A percentile compares a stretch with the other conserved stretches of the same genome.
Evolutionary conservation across 345 rosid genomes (phyloP).

Genomic region (Turritis glabra): DNA sequence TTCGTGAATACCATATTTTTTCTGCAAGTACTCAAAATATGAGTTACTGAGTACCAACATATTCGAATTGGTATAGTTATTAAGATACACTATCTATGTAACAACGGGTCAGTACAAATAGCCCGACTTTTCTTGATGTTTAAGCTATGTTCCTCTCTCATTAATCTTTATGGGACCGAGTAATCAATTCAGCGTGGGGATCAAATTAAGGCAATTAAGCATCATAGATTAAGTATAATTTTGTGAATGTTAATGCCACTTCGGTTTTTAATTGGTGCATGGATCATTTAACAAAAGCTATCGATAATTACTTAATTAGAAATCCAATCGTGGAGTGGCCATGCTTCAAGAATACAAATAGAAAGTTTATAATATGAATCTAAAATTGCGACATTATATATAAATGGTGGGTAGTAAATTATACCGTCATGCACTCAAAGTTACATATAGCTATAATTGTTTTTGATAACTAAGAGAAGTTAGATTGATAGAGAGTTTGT

Average conservation of each 20-base stretch:
- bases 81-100: not conserved
- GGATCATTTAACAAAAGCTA: not conserved
- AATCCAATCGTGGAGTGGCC: not conserved
- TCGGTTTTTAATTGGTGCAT: not conserved
- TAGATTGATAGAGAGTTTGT: slow-evolving; percentile 11
- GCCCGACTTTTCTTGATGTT: too few relatives aligned
- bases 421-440: slow-evolving; percentile 24
- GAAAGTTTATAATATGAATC: not conserved
- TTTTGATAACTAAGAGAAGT: not conserved
- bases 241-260: not conserved
- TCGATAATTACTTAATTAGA: not conserved
- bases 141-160: not conserved
- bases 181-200: too few relatives aligned
- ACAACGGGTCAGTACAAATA: not conserved
- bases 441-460: not conserved
- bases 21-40: too few relatives aligned
- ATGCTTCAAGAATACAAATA: not conserved
- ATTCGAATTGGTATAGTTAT: not conserved
- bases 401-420: not conserved
- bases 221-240: too few relatives aligned
- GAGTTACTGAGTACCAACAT: not conserved
- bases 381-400: not conserved
- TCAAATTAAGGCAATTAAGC: too few relatives aligned
- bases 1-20: too few relatives aligned
- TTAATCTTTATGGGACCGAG: too few relatives aligned